These are phyloP conservation scores for Postia placenta DNA, from an alignment of 768 basidiomycete genomes.

Conservation along the genomic window DNA sequence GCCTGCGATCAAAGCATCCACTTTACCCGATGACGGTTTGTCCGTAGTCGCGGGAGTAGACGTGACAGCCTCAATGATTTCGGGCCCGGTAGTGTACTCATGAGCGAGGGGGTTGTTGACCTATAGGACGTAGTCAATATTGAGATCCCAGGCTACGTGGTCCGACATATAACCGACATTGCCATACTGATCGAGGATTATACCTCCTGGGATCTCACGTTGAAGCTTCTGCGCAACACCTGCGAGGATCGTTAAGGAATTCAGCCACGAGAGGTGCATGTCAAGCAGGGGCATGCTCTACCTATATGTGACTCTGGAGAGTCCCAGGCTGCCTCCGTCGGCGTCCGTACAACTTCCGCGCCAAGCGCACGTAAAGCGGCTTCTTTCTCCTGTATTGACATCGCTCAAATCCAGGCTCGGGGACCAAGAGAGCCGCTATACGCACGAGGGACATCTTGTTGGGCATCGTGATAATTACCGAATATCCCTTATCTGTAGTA, in stretches of 20 bases:
- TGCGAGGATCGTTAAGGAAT: slow-evolving; percentile 73
- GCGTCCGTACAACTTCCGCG: slow-evolving; percentile 92
- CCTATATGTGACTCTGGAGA: slow-evolving; percentile 90
- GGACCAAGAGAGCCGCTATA: background rate
- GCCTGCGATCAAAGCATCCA: slow-evolving; percentile 78
- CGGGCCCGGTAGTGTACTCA: slow-evolving; percentile 84
- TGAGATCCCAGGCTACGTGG: no score
- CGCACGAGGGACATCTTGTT: slow-evolving; percentile 88
- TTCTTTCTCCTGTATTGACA: slow-evolving; percentile 70
- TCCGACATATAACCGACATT: no score
- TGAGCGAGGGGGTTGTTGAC: slow-evolving; percentile 87
- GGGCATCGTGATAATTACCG: slow-evolving; percentile 84
- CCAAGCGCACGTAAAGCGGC: slow-evolving; percentile 86
- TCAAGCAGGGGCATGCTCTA: slow-evolving; percentile 37
- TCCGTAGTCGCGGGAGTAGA: slow-evolving; percentile 55
- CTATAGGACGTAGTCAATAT: no score
- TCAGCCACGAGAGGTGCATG: slow-evolving; percentile 63
- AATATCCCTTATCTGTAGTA: slow-evolving; percentile 87
- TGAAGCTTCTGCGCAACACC: slow-evolving; percentile 80
- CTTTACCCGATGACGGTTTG: slow-evolving; percentile 61
- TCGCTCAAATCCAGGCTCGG: background rate
- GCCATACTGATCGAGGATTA: slow-evolving; percentile 91
- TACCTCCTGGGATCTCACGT: slow-evolving; percentile 70
- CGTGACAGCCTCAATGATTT: slow-evolving; percentile 77
- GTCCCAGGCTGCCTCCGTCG: slow-evolving; percentile 84